Evolutionary conservation across 2,329 filamentous ascomycete species (phyloP).

Genomic region (Davidsoniella virescens): DNA sequence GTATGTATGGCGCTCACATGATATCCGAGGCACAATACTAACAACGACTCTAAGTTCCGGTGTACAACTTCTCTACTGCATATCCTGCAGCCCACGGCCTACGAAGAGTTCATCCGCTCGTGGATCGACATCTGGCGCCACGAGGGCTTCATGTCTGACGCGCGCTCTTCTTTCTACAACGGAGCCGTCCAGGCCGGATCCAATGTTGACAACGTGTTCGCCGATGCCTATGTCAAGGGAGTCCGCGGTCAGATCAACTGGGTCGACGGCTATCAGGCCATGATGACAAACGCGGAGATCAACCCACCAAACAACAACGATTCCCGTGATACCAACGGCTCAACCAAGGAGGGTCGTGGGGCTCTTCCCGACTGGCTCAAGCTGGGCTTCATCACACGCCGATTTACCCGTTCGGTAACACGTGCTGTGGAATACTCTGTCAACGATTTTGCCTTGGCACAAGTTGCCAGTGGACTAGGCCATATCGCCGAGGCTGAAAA

Average conservation of each 20-base stretch:
- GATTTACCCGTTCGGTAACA: slow-evolving; percentile 43
- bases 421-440: slow-evolving; percentile 50
- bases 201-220: slow-evolving; percentile 55
- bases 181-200: slow-evolving; percentile 53
- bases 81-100: slow-evolving; percentile 43
- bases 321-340: slow-evolving; percentile 38
- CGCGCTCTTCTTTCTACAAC: slow-evolving; percentile 51
- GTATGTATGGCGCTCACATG: slow-evolving; percentile 11
- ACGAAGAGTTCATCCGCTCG: slow-evolving; percentile 50
- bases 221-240: slow-evolving; percentile 56
- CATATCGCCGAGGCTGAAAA: slow-evolving; percentile 33
- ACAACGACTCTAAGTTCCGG: slow-evolving; percentile 29
- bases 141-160: slow-evolving; percentile 49
- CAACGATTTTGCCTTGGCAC: slow-evolving; percentile 52
- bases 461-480: slow-evolving; percentile 44
- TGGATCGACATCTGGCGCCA: slow-evolving; percentile 52
- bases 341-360: slow-evolving; percentile 50
- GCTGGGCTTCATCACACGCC: slow-evolving; percentile 48
- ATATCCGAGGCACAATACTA: background rate
- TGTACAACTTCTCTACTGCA: slow-evolving; percentile 50
- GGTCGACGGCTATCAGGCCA: slow-evolving; percentile 43
- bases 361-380: slow-evolving; percentile 52
- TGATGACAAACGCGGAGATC: slow-evolving; percentile 51
- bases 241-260: slow-evolving; percentile 47
- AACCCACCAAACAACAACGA: slow-evolving; percentile 43